These are phyloP conservation scores for Fusarium nisikadoi DNA, from an alignment of 2,329 filamentous ascomycete genomes.

Conservation along the genomic window DNA sequence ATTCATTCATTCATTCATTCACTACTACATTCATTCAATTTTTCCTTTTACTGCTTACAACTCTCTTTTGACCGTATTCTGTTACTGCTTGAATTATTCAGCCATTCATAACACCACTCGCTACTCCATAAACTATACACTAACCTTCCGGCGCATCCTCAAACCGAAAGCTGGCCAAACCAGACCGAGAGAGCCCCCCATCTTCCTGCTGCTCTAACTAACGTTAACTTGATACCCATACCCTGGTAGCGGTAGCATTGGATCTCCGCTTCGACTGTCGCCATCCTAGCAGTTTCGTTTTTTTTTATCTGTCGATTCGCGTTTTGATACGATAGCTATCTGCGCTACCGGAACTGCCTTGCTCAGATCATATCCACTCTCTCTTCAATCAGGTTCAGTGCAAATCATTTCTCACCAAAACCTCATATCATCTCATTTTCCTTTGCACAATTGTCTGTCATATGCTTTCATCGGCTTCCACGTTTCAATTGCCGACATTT, in stretches of 20 bases:
- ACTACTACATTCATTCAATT: neutral
- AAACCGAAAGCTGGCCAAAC: conserved; percentile 17
- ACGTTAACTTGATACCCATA: conserved; percentile 12
- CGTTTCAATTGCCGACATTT: conserved; percentile 5
- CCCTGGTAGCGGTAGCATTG: conserved; percentile 26
- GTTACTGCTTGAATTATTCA: neutral
- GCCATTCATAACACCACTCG: conserved; percentile 6
- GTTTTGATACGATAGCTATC: conserved; percentile 25
- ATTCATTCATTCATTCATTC: neutral
- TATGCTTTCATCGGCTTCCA: conserved; percentile 9
- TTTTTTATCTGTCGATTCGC: conserved; percentile 28
- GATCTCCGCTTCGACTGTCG: conserved; percentile 32
- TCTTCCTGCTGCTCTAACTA: neutral
- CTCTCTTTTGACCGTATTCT: neutral
- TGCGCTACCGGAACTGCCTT: conserved; percentile 21
- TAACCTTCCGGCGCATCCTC: conserved; percentile 30
- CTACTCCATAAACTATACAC: conserved; percentile 4
- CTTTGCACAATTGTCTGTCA: conserved; percentile 6
- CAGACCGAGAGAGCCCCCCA: conserved; percentile 3
- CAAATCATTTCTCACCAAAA: conserved; percentile 8
- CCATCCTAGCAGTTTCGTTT: conserved; percentile 12
- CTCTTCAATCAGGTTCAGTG: conserved; percentile 2
- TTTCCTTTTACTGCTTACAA: neutral
- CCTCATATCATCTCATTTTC: conserved; percentile 22
- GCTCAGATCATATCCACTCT: conserved; percentile 33